These are phyloP conservation scores for Pseudogymnoascus sp. DNA, from an alignment of 2,329 filamentous ascomycete genomes.

Conservation along the genomic window DNA sequence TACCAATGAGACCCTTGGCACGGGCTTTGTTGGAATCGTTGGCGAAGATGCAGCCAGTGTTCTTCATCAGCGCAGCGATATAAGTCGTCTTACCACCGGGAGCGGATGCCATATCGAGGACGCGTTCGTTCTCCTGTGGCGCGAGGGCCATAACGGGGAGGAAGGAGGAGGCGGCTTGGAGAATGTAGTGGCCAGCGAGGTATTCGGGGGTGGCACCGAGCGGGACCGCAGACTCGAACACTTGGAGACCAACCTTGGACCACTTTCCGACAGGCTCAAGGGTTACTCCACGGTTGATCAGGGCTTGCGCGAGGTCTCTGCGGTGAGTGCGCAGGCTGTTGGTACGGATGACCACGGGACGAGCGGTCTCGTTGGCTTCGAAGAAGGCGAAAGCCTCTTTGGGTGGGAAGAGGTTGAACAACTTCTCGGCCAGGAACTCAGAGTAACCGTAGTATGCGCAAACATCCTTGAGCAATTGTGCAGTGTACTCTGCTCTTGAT, in stretches of 20 bases:
- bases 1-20: constrained; percentile 95
- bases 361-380: constrained; percentile 92
- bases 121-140: constrained; percentile 84
- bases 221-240: constrained; percentile 76
- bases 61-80: constrained; percentile 94
- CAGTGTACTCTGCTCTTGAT: constrained; percentile 80
- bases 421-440: constrained; percentile 88
- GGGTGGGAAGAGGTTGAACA: constrained; percentile 85
- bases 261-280: constrained; percentile 96
- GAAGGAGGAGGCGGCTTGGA: constrained; percentile 95
- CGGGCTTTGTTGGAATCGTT: constrained; percentile 93
- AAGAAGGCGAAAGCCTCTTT: constrained; percentile 97
- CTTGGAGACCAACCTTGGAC: constrained; percentile 94
- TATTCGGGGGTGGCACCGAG: constrained; percentile 96
- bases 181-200: constrained; percentile 92
- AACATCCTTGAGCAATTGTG: constrained; percentile 81
- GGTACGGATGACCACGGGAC: constrained; percentile 91
- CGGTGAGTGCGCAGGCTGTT: constrained; percentile 79
- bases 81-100: constrained; percentile 96
- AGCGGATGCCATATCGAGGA: constrained; percentile 88
- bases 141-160: constrained; percentile 95
- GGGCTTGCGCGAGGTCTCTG: constrained; percentile 77
- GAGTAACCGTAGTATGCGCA: constrained; percentile 97
- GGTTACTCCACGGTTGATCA: constrained; percentile 94
- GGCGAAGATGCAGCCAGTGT: constrained; percentile 89